Conservation (phyloP, 345 rosid species). For the Limnanthes douglasii region DNA sequence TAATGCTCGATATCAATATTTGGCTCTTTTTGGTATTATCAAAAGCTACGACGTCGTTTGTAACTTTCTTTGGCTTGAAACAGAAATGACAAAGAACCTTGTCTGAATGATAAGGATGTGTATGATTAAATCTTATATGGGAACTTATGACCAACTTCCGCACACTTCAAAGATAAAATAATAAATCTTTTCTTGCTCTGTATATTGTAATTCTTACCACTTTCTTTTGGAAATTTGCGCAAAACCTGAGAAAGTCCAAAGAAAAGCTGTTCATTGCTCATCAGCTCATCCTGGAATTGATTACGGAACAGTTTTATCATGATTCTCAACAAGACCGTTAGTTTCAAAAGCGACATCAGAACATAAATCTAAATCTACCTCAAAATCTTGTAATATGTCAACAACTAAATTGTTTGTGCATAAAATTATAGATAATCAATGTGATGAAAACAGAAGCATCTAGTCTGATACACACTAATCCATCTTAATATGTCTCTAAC, state of each 20-base stretch:
- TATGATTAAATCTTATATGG: no score
- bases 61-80: conserved; percentile 82
- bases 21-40: conserved; percentile 78
- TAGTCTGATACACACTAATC: no score
- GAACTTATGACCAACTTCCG: no score
- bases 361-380: neutral
- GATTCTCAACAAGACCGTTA: conserved; percentile 4
- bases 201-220: conserved; percentile 40
- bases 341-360: neutral
- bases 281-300: conserved; percentile 72
- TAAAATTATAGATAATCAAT: no score
- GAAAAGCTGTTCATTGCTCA: conserved; percentile 90
- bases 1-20: conserved; percentile 72
- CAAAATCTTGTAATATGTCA: no score
- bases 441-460: no score
- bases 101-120: conserved; percentile 43
- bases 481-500: no score
- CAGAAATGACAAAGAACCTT: conserved; percentile 96
- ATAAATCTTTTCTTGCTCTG: no score
- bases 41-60: conserved; percentile 40
- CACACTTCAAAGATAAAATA: no score
- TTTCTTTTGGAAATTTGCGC: conserved; percentile 93
- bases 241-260: conserved; percentile 92
- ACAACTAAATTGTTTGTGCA: no score
- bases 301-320: conserved; percentile 6